phyloP scores from a whole-genome alignment of 2,329 filamentous ascomycete genomes.

The Lecanicillium sp. region DNA sequence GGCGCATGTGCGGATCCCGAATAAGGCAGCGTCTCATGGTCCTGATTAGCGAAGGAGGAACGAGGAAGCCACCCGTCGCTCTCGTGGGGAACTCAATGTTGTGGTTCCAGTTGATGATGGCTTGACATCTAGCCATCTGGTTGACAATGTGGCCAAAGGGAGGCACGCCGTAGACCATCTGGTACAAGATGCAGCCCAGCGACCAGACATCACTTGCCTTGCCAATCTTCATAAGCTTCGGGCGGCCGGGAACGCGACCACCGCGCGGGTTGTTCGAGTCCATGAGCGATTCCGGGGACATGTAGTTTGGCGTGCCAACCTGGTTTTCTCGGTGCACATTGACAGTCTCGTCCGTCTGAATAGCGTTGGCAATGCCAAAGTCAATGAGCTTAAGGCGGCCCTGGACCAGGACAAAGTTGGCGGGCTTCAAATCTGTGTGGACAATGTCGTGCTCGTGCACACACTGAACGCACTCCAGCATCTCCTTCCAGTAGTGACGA shows the following conservation, averaged over 20 bases:
- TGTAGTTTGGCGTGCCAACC: constrained; percentile 95
- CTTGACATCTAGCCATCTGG: constrained; percentile 77
- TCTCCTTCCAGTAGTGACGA: constrained; percentile 98
- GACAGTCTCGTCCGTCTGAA: constrained; percentile 89
- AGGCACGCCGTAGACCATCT: constrained; percentile 95
- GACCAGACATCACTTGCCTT: constrained; percentile 97
- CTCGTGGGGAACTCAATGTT: constrained; percentile 63
- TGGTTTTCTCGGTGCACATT: constrained; percentile 96
- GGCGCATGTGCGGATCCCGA: constrained; percentile 54
- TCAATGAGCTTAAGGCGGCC: constrained; percentile 93
- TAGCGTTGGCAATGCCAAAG: constrained; percentile 96
- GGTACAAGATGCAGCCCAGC: constrained; percentile 91
- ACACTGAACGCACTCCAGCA: constrained; percentile 89
- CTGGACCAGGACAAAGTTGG: constrained; percentile 90
- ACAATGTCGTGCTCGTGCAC: constrained; percentile 90
- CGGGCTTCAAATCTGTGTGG: constrained; percentile 93
- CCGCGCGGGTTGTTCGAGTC: constrained; percentile 67
- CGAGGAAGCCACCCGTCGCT: constrained; percentile 57
- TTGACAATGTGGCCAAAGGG: constrained; percentile 90
- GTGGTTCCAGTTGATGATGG: constrained; percentile 74
- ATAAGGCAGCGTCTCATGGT: constrained; percentile 57
- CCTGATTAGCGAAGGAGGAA: constrained; percentile 51
- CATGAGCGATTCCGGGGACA: constrained; percentile 91
- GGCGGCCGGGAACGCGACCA: constrained; percentile 30
- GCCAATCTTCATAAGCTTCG: constrained; percentile 88